Conservation (phyloP, 352 stramenopile species). For the Pythium sp. region DNA sequence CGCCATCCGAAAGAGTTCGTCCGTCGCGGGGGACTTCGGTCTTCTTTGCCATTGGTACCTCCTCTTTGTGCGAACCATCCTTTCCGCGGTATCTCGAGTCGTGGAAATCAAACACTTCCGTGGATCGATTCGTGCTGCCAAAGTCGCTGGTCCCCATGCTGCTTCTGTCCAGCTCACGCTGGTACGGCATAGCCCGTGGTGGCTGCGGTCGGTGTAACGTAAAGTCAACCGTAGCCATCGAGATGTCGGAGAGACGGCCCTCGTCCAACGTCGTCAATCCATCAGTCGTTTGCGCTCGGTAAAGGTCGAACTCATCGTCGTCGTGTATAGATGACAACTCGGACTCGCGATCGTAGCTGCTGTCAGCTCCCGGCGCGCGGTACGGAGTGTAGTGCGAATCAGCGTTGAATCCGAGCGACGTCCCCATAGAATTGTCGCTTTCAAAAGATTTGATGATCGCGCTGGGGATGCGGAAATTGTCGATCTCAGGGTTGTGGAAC, state of each 20-base stretch:
- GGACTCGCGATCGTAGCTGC: slow-evolving; percentile 38
- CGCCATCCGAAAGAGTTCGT: slow-evolving; percentile 53
- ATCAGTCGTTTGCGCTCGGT: slow-evolving; percentile 5
- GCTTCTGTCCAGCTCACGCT: slow-evolving; percentile 11
- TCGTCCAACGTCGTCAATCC: slow-evolving; percentile 17
- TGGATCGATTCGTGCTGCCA: slow-evolving; percentile 27
- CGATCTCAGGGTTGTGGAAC: slow-evolving; percentile 29
- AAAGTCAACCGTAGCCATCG: slow-evolving; percentile 22
- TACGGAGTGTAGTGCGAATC: slow-evolving; percentile 32
- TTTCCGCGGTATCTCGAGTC: slow-evolving; percentile 18
- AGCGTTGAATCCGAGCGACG: slow-evolving; percentile 32
- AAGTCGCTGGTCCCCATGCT: slow-evolving; percentile 21
- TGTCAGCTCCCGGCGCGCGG: slow-evolving; percentile 31
- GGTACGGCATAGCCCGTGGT: slow-evolving; percentile 14
- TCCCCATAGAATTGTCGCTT: slow-evolving; percentile 56
- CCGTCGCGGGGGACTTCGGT: slow-evolving; percentile 20
- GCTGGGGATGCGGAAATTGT: slow-evolving; percentile 38
- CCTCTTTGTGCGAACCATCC: slow-evolving; percentile 22
- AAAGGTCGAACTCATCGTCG: slow-evolving; percentile 32
- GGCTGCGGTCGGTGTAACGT: slow-evolving; percentile 21
- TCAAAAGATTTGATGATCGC: slow-evolving; percentile 42
- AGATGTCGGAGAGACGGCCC: slow-evolving; percentile 20
- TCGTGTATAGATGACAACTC: slow-evolving; percentile 62
- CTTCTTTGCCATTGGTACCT: slow-evolving; percentile 1
- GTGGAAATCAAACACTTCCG: slow-evolving; percentile 46